Evolutionary conservation across 1,284 basidiomycete genomes (phyloP).

Genomic region (Earliella scabrosa): DNA sequence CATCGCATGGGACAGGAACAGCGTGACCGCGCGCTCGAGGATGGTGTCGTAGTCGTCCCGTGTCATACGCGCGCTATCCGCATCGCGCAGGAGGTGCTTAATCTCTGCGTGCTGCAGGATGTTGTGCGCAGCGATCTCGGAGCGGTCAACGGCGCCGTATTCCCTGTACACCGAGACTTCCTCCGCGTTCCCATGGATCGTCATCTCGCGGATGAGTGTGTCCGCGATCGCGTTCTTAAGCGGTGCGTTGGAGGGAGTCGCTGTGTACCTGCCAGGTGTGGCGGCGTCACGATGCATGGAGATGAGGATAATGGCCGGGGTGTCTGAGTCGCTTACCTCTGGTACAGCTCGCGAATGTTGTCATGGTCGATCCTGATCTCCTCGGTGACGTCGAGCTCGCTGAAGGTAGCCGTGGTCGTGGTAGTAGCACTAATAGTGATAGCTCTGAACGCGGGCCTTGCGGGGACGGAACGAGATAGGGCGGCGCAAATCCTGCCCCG

Average conservation of each 20-base stretch:
- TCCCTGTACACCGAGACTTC: background rate
- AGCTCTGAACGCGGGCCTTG: too few relatives aligned
- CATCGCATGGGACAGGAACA: constrained; percentile 8
- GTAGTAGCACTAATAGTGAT: too few relatives aligned
- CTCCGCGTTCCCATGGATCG: constrained; percentile 16
- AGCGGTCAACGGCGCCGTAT: background rate
- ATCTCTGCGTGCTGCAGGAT: constrained; percentile 5
- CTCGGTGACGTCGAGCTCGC: constrained; percentile 14
- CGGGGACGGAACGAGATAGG: too few relatives aligned
- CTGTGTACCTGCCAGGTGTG: constrained; percentile 11
- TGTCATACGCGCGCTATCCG: background rate
- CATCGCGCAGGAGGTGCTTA: constrained; percentile 1
- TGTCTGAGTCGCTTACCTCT: constrained; percentile 7
- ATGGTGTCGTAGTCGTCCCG: background rate
- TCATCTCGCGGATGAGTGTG: constrained; percentile 21
- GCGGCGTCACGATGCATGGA: too few relatives aligned
- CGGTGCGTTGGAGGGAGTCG: background rate
- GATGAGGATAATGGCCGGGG: too few relatives aligned
- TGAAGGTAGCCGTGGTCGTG: too few relatives aligned
- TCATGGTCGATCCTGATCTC: constrained; percentile 21
- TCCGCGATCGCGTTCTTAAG: constrained; percentile 16
- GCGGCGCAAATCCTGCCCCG: too few relatives aligned
- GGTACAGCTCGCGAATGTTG: constrained; percentile 21
- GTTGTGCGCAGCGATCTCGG: constrained; percentile 13
- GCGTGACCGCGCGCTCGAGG: constrained; percentile 1